Evolutionary conservation across 345 rosid species (phyloP), one percentile per base, ranked within the genome.

Genomic region (Ceriops tagal): DNA sequence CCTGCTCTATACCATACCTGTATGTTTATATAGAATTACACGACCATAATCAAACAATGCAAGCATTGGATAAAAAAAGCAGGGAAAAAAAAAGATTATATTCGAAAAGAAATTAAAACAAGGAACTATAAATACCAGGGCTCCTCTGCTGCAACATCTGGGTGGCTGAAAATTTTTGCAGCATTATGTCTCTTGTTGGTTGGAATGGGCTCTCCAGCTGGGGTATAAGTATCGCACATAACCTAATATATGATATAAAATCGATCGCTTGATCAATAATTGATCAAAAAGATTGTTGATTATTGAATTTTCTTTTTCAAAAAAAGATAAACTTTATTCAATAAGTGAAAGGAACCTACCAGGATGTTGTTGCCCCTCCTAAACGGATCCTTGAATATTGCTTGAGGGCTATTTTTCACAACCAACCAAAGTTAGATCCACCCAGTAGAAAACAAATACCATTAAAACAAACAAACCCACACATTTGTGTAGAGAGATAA

Each of bases 1-100:
- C 78, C 46, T 74, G 78, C 15, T 74, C 77, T 24, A 73, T 73
- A 18, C 72, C 77, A 62, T 61, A 73, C 77, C 72, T 59, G 62
- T 9, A 43, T 43, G 49, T 43, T 43, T 43, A 43, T 43, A 15
- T 24, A 24, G 24, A 24, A 4, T 21, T 21, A 24, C 0, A 56
- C 28, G 28, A 21, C 6, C 11, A 56, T 56, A 24, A 56, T 11
- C 16, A 55, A 15, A 55, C 30, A 56, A 56, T 27, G 26, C 59
- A 24, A 24, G 19, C 59, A 3, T 24, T 56, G 28, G 24, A 13
- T 20, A 24, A 16, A n/a, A 24, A 27, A 56, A 24, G 24, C 6
- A 56, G 31, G 3, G 13, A 61, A 32, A 31, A 35, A 19, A 28
- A 24, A 18, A 34, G 10, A 21, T 7, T 8, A 13, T 2, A 18